These are phyloP conservation scores for Ceratocystis colombiana DNA, from an alignment of 2,329 filamentous ascomycete species.

Conservation along the genomic window DNA sequence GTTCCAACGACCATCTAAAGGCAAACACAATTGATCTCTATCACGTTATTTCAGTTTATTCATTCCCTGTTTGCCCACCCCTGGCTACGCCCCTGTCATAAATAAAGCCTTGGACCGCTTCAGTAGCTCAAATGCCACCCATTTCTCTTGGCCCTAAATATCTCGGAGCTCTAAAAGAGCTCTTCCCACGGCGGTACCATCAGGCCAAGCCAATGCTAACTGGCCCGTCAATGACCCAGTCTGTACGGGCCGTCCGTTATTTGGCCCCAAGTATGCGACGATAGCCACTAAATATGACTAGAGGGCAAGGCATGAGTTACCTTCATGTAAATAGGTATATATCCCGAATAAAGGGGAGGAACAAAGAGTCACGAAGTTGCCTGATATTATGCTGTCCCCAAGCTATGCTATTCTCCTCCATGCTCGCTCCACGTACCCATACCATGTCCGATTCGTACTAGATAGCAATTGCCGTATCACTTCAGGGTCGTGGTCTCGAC, in stretches of 20 bases:
- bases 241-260: neutral
- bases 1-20: too few relatives aligned
- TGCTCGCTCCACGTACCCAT: neutral
- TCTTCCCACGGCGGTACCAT: too few relatives aligned
- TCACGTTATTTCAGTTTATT: neutral
- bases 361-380: too few relatives aligned
- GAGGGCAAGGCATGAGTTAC: neutral
- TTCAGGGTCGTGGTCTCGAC: neutral
- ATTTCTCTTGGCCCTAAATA: neutral
- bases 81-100: neutral
- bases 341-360: too few relatives aligned
- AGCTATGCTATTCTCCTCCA: neutral
- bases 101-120: neutral
- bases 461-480: neutral
- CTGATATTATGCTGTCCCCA: too few relatives aligned
- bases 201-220: neutral
- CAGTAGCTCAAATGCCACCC: neutral
- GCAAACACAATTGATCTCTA: neutral
- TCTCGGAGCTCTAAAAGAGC: too few relatives aligned
- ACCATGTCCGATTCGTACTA: neutral
- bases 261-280: neutral
- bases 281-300: neutral
- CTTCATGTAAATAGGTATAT: too few relatives aligned
- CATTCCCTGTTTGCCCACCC: neutral
- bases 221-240: neutral